Evolutionary conservation across 352 stramenopile species (phyloP).

Genomic region (Thalassiosira livingstoniorum): DNA sequence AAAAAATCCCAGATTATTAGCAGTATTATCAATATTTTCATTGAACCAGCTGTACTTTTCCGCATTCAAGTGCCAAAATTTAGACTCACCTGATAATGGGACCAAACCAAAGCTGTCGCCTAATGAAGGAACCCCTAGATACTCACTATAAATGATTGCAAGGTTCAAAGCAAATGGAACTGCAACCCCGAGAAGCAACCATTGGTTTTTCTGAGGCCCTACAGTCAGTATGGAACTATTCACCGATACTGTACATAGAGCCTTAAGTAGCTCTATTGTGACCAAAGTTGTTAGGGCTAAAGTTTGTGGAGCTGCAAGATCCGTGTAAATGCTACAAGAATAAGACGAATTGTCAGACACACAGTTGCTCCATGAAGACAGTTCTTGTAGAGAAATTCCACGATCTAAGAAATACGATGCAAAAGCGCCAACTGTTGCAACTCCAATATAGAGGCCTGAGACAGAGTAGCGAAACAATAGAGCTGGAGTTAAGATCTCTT

Average conservation of each 20-base stretch:
- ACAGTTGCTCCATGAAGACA: conserved; percentile 76
- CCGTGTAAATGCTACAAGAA: conserved; percentile 37
- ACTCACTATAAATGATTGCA: conserved; percentile 68
- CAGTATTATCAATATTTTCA: no score
- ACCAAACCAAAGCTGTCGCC: conserved; percentile 56
- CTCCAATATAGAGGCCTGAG: conserved; percentile 85
- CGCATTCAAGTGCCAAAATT: no score
- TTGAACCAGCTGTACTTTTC: no score
- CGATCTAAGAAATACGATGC: conserved; percentile 80
- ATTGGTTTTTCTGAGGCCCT: conserved; percentile 76
- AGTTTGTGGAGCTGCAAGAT: conserved; percentile 66
- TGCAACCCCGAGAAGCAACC: conserved; percentile 73
- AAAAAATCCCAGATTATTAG: no score
- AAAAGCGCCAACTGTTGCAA: conserved; percentile 83
- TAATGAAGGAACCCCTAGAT: conserved; percentile 6
- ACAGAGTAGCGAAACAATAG: conserved; percentile 94
- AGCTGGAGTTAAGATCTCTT: conserved; percentile 95
- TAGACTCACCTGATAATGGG: conserved; percentile 45
- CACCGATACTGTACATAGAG: conserved; percentile 75
- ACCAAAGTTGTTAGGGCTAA: conserved; percentile 80
- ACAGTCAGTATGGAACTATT: conserved; percentile 80
- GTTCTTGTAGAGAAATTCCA: conserved; percentile 65
- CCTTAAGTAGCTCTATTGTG: conserved; percentile 82
- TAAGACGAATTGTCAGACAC: conserved; percentile 1
- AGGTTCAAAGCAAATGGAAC: conserved; percentile 79